Evolutionary conservation across 345 rosid species (phyloP), one percentile per base, ranked within the genome.

Genomic region (Aurinia saxatilis): DNA sequence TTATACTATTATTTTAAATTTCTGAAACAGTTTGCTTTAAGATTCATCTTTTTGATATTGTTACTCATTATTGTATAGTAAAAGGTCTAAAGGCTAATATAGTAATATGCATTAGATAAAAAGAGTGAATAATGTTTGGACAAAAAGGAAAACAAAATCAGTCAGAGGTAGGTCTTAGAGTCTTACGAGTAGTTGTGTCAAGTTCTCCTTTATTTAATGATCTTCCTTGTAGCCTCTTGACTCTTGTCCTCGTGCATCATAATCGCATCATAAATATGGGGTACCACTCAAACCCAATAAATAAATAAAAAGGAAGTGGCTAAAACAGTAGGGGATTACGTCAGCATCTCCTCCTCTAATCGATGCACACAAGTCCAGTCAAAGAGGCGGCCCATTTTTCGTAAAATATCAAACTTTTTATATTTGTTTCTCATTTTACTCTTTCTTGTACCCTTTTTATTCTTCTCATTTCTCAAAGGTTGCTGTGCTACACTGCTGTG

Each of bases 341-440:
- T 61, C 55, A 69, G 55, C 67, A 41, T 41, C 2, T 44, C 49
- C 35, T 19, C 2, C 30, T 27, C 5, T 27, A 2, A 27, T 27
- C 30, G 30, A 57, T 61, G 36, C 42, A 29, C 42, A 29, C 19
- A 29, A 5, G 60, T 68, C 55, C 63, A 61, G 73, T 69, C 73
- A 69, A 69, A 69, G 66, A 68, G 66, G 73, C 67, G 60, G 73
- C 73, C 59, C 48, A 30, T 53, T 58, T 51, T 61, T 60, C 18
- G 8, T 60, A 17, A 37, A 2, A 5, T 2, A 27, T 3, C 2
- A 21, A 21, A 27, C 30, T 0, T 27, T 27, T 27, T 27, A 2
- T 2, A 2, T 2, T 27, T 27, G 30, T 5, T 27, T 0, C 30
- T 27, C 5, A 3, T 27, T 27, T 21, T 21, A 2, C 4, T 21